Base-by-base conservation (phyloP, 2,329 filamentous ascomycete species). In the Colletotrichum nymphaeae region DNA sequence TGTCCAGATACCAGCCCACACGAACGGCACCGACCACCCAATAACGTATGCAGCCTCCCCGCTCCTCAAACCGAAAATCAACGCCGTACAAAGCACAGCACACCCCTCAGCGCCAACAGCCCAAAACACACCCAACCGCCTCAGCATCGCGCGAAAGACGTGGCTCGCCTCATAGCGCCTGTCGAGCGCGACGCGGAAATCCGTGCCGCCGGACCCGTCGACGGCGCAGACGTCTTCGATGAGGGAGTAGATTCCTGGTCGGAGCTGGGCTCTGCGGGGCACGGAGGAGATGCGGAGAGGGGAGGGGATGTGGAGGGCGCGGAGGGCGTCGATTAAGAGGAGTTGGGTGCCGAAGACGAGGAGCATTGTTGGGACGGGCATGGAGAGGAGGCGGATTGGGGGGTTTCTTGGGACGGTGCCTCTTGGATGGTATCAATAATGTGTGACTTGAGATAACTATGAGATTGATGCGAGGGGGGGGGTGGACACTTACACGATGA, bases 211-310 rank as follows among this genome's bases (percentile, higher is more conserved):
- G 16, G 81, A 83, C 5, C 88, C 88, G 72, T 89, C 87, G 5
- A 89, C 87, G 3, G 87, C 87, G 55, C 84, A 83, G 30, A 89
- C 81, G 75, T 89, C 88, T 72, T 89, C 88, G 74, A 89, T 87
- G 75, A 89, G 82, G 8, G 83, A 83, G 79, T 89, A 89, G 74
- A 89, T 87, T 1, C 86, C 86, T 0, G 88, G 88, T 1, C 88
- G 86, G 1, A 89, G 81, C 57, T 86, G 85, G 0, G 86, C 83
- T 55, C 87, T 86, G 56, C 83, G 80, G 4, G 87, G 87, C 0
- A 89, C 83, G 1, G 86, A 88, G 5, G 86, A 88, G 73, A 89
- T 86, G 19, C 88, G 85, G 75, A 86, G 82, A 0, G 87, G 87
- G 0, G 86, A 85, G 3, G 81, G 84, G 12, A 86, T 75, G 12